A percentile compares a stretch with the other conserved stretches of the same genome.
Evolutionary conservation across 768 basidiomycete species (phyloP).

Genomic region (Hypholoma sublateritium): DNA sequence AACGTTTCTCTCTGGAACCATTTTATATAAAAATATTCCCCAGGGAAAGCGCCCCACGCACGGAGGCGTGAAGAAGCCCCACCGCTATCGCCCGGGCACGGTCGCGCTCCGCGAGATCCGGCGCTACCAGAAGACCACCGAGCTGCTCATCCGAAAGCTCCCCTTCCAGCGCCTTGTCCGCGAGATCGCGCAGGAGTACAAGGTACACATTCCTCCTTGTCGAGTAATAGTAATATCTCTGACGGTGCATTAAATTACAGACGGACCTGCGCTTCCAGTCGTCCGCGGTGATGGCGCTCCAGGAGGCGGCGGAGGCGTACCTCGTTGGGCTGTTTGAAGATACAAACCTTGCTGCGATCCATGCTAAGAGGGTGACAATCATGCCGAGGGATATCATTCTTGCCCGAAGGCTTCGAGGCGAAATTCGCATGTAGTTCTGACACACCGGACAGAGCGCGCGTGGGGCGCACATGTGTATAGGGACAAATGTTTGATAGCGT

Average conservation of each 20-base stretch:
- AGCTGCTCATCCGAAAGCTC: too few species aligned
- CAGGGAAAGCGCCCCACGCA: background rate
- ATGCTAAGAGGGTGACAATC: conserved; percentile 85
- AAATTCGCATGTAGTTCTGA: conserved; percentile 13
- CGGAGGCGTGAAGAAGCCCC: conserved; percentile 44
- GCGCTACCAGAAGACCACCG: conserved; percentile 18
- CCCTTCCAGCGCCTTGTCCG: conserved; percentile 24
- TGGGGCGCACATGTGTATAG: background rate
- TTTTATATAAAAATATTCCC: too few species aligned
- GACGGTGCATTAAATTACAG: conserved; percentile 52
- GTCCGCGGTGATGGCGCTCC: too few species aligned
- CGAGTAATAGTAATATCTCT: conserved; percentile 41
- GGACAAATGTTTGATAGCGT: background rate
- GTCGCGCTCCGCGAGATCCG: conserved; percentile 23
- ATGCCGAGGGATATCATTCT: conserved; percentile 83
- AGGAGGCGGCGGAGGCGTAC: conserved; percentile 79
- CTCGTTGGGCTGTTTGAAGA: conserved; percentile 76
- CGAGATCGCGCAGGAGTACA: conserved; percentile 21
- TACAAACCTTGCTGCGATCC: conserved; percentile 81
- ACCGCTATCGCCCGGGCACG: conserved; percentile 15
- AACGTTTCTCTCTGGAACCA: too few species aligned
- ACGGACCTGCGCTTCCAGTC: conserved; percentile 74
- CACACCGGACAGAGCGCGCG: background rate
- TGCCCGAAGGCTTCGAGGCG: conserved; percentile 75
- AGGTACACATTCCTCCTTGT: background rate